Evolutionary conservation across 2,329 filamentous ascomycete species (phyloP).

Genomic region (Bipolaris sorokiniana): DNA sequence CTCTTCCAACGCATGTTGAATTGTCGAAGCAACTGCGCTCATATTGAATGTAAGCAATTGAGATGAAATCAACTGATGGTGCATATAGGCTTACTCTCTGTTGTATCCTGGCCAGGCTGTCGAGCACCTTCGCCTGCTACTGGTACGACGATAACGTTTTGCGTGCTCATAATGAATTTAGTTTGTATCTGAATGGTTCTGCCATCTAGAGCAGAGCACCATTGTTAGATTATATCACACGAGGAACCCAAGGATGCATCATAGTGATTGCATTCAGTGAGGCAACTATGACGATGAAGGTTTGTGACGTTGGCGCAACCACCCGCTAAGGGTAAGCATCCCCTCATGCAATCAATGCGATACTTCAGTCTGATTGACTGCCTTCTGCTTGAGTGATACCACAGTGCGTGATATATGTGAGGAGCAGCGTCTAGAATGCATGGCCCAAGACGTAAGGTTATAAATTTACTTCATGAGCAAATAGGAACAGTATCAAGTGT

Average conservation of each 20-base stretch:
- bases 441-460: neutral
- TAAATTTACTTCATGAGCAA: neutral
- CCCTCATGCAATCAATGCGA: neutral
- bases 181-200: neutral
- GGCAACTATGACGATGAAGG: neutral
- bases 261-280: constrained; percentile 1
- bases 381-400: neutral
- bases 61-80: too few species aligned
- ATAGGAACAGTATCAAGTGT: neutral
- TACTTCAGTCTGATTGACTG: neutral
- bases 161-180: neutral
- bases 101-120: neutral
- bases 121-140: neutral
- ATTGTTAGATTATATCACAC: neutral
- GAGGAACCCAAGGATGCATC: neutral
- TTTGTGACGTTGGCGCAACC: constrained; percentile 1
- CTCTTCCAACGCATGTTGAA: neutral
- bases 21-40: neutral
- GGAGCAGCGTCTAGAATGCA: neutral
- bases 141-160: neutral
- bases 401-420: neutral
- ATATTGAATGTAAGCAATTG: neutral
- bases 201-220: neutral
- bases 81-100: neutral
- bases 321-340: neutral